Base-by-base conservation (phyloP, 352 stramenopile species). In the Aphanomyces invadans region DNA sequence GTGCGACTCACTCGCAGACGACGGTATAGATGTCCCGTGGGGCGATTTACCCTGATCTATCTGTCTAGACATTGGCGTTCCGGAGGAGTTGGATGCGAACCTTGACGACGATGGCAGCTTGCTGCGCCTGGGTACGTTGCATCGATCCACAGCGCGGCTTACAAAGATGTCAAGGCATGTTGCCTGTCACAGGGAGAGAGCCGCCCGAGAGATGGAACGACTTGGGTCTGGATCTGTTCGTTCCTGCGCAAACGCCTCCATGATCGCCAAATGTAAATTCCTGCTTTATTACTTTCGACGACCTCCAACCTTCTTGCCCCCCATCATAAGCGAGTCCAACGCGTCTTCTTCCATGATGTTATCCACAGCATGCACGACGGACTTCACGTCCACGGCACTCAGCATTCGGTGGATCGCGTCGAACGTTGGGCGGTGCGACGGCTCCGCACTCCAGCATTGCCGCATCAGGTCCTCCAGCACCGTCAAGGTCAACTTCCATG, bases 171-270 rank as follows among this genome's bases (percentile, higher is more conserved):
- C 15, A 61, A 49, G 39, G 17, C 17, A n/a, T 68, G 53, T 26
- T 65, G 54, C n/a, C 68, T 19, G 25, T 17, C n/a, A 44, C 64
- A 44, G 56, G 25, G 88, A 79, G 76, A 19, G 84, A 90, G 45
- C 73, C 75, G 5, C 72, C 76, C 4, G 81, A 91, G 66, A 78
- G 79, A 11, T 93, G 84, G 84, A 89, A 84, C 65, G 84, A 93
- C 60, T 63, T 93, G 19, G 84, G 82, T 0, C 71, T 93, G 39
- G 82, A 91, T 15, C 48, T 51, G 57, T 82, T 44, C 89, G 82
- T 78, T 65, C 76, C 39, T 74, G 71, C 45, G 74, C 49, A 57
- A 42, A 15, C 15, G 7, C 36, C 36, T 42, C 36, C 36, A 42
- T 86, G 25, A 25, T 60, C 26, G 60, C 65, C 21, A 48, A 33